Conservation (phyloP, 140 eudicot species). For the Oenanthe javanica region DNA sequence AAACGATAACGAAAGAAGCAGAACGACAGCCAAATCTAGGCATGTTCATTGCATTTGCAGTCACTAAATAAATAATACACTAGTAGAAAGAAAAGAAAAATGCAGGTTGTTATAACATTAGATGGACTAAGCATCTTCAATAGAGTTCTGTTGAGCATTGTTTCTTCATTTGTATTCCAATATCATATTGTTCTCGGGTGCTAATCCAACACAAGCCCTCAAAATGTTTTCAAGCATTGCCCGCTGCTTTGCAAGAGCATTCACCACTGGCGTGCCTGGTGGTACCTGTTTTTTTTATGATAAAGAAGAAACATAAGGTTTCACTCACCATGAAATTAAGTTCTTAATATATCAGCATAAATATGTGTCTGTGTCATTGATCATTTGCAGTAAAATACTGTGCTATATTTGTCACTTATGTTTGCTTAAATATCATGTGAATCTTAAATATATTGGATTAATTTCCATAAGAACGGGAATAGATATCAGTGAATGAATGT, state of each 20-base stretch:
- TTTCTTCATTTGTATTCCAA: constrained; percentile 80
- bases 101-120: background rate
- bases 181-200: constrained; percentile 99
- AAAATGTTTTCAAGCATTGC: constrained; percentile 94
- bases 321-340: background rate
- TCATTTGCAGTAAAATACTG: background rate
- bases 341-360: too few relatives aligned
- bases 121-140: background rate
- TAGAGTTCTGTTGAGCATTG: background rate
- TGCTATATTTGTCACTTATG: background rate
- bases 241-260: constrained; percentile 95
- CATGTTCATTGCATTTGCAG: background rate
- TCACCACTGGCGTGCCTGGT: constrained; percentile 99
- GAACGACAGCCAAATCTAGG: background rate
- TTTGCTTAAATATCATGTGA: background rate
- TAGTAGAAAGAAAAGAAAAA: background rate
- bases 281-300: constrained; percentile 55
- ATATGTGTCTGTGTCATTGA: background rate
- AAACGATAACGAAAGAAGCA: background rate
- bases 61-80: background rate
- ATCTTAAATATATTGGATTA: background rate
- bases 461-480: background rate
- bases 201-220: constrained; percentile 98
- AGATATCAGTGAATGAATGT: background rate
- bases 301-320: background rate